A percentile compares a stretch with the other conserved stretches of the same genome.
phyloP scores from a whole-genome alignment of 208 protist genomes.

The Crithidia expoeki region DNA sequence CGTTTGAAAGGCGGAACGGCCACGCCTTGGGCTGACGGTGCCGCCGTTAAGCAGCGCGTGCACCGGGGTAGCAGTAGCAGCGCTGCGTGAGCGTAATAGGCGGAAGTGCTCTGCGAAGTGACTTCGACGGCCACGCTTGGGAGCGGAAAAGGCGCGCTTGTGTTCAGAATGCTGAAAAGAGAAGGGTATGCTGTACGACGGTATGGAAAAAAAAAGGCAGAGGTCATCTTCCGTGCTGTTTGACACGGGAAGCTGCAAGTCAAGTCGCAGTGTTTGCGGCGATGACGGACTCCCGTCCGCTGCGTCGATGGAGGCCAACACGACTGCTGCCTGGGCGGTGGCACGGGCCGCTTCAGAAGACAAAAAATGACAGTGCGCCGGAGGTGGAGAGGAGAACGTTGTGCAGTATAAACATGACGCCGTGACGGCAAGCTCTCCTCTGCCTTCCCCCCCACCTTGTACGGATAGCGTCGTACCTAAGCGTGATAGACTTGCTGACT shows the following conservation, averaged over 20 bases:
- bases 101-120: conserved; percentile 11
- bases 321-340: neutral
- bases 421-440: neutral
- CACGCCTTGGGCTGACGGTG: neutral
- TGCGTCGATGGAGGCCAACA: neutral
- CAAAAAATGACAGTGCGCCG: neutral
- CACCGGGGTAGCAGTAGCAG: neutral
- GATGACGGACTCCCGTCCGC: neutral
- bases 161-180: neutral
- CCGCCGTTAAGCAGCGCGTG: neutral
- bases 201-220: conserved; percentile 1
- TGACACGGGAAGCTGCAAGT: conserved; percentile 4
- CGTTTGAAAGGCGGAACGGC: neutral
- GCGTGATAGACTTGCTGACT: neutral
- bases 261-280: conserved; percentile 6
- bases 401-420: conserved; percentile 2
- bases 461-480: neutral
- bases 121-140: neutral
- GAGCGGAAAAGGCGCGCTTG: neutral
- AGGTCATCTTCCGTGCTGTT: neutral
- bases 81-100: conserved; percentile 5
- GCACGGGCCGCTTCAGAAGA: neutral
- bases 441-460: neutral
- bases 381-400: neutral
- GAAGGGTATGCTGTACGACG: neutral